phyloP scores from a whole-genome alignment of 73 alveolate species.

The Tetrahymena borealis region DNA sequence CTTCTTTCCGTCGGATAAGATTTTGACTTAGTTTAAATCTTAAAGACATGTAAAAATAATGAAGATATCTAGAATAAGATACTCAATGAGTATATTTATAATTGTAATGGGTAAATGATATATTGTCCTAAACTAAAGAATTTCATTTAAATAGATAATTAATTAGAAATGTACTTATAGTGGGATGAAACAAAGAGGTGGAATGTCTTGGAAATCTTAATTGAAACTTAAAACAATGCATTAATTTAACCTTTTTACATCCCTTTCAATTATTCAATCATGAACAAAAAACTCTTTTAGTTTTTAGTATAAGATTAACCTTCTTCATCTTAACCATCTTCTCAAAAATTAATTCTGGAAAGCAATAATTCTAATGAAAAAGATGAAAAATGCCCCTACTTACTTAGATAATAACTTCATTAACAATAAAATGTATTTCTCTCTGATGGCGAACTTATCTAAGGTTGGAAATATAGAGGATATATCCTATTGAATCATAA shows the following conservation, averaged over 20 bases:
- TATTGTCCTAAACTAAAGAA: background rate
- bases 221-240: background rate
- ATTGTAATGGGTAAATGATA: background rate
- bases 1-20: constrained; percentile 30
- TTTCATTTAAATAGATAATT: background rate
- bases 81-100: background rate
- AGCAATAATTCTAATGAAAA: background rate
- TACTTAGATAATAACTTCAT: background rate
- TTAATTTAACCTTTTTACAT: background rate
- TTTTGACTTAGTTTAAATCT: background rate
- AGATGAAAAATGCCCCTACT: background rate
- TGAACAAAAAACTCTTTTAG: background rate
- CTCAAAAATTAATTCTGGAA: background rate
- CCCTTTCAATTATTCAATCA: background rate
- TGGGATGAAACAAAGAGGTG: background rate
- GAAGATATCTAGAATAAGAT: background rate
- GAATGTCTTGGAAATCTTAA: background rate
- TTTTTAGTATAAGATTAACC: background rate
- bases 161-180: background rate
- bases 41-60: background rate
- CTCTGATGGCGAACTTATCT: background rate
- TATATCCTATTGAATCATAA: background rate
- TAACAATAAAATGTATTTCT: background rate
- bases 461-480: background rate
- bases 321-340: background rate